Base-by-base conservation (phyloP, 176 grass and related monocot species). In the Chloris gayana region DNA sequence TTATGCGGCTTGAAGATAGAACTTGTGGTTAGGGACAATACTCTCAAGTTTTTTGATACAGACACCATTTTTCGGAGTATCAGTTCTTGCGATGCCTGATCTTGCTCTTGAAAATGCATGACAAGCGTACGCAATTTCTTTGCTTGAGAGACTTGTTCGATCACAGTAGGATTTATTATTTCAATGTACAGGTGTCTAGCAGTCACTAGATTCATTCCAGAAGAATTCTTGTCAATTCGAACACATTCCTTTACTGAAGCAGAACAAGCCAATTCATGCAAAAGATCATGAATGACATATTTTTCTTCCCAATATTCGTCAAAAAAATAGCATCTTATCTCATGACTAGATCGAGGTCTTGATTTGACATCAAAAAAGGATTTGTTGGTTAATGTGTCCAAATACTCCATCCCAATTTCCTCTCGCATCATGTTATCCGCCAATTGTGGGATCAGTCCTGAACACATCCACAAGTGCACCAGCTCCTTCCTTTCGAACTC, bases 341-440 rank as follows among this genome's bases (percentile, higher is more conserved):
- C 21, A 33, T 0, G 19, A 86, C 2, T 8, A 54, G 21, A 46
- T 15, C 0, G 31, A 51, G 58, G 65, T 13, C 2, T 32, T 74
- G 73, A 53, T 68, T 73, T 76, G 3, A 74, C 33, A 11, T 88
- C 82, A n/a, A 92, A 88, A 79, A 92, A 88, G 1, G 82, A 92
- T 59, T 85, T 78, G 68, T 0, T 74, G 5, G 60, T 66, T 33
- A 92, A 25, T 74, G 21, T 14, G 79, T 86, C 49, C 6, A 92
- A 27, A 45, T 87, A 88, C 21, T 74, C 67, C 17, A 63, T 60
- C 4, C 85, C 89, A 29, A 35, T 41, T 62, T 77, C 80, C 67
- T 91, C 77, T 45, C 15, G 73, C 0, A 0, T 38, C 46, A 3
- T 72, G 41, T 61, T 18, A 72, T 32, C 53, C 61, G 4, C 4